Conservation (phyloP, 768 basidiomycete genomes). For the Termitomyces sp. region DNA sequence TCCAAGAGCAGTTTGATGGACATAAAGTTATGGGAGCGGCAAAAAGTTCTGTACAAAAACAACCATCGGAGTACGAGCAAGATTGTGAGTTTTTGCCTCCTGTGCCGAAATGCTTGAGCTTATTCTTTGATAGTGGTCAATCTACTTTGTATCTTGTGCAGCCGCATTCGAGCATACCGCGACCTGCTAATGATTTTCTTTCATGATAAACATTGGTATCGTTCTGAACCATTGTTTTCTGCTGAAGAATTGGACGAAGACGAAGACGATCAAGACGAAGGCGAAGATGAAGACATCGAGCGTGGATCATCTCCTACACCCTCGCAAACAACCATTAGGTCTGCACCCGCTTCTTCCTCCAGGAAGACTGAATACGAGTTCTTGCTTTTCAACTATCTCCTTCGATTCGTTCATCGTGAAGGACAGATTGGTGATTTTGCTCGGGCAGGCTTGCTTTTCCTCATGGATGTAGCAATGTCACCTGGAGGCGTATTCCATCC, state of each 20-base stretch:
- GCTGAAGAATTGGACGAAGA: constrained; percentile 76
- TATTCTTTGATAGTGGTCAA: constrained; percentile 66
- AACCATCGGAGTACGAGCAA: constrained; percentile 85
- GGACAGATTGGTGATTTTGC: constrained; percentile 92
- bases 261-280: constrained; percentile 48
- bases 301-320: constrained; percentile 51
- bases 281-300: constrained; percentile 45
- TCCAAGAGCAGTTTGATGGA: constrained; percentile 84
- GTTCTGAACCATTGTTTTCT: constrained; percentile 66
- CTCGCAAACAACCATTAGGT: constrained; percentile 53
- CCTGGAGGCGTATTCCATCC: constrained; percentile 40
- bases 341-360: constrained; percentile 34
- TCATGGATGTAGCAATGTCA: constrained; percentile 96
- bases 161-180: constrained; percentile 82
- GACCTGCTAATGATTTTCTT: constrained; percentile 97
- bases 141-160: constrained; percentile 87
- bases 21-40: constrained; percentile 82
- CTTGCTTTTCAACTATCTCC: constrained; percentile 89
- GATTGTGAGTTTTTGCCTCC: constrained; percentile 54
- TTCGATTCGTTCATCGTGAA: constrained; percentile 93
- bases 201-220: constrained; percentile 88
- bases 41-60: constrained; percentile 53
- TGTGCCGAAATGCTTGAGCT: not conserved
- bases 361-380: constrained; percentile 89
- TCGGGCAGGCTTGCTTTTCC: constrained; percentile 84